Base-by-base conservation (phyloP, 345 rosid genomes). In the Gossypium mustelinum region DNA sequence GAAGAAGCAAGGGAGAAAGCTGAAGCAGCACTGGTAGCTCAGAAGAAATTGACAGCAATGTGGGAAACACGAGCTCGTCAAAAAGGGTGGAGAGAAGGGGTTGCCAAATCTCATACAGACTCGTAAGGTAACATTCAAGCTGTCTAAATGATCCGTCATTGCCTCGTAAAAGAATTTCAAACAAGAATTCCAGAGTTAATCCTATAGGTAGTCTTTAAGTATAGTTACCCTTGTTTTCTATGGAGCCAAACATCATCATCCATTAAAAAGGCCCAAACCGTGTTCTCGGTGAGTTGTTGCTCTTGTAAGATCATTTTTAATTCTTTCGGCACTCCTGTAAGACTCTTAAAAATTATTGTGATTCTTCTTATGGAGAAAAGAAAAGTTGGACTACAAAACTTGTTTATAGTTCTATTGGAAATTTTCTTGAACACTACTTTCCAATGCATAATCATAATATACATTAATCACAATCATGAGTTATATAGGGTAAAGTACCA, bases 1-100 rank as follows among this genome's bases (percentile, higher is more conserved):
- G 99, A 95, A 84, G 99, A 86, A 82, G 94, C 98, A 8, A 82
- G 99, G 82, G 99, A 95, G 79, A 95, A 87, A 75, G 82, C 97
- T 0, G 99, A 91, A 77, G 86, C 82, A 16, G 85, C 92, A 48
- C 81, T 95, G 78, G 89, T 59, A 20, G 87, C 86, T 25, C 98
- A 93, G 80, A 93, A 86, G 96, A 95, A 89, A 76, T 70, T 87
- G 68, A 89, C 94, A 0, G 85, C 87, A 5, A 62, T 72, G 59
- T 93, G 99, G 99, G 99, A 91, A 82, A 18, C 29, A 39, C 86
- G 97, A 81, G 98, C 99, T 71, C 94, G 89, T 11, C 91, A 89
- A 65, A 93, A 77, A 88, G 99, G 98, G 47, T 95, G 95, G 92
- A 95, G 65, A 80, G 94, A 89, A 76, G 96, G 88, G 73, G 68